Evolutionary conservation across 2,329 filamentous ascomycete genomes (phyloP).

Genomic region (Trichoderma sp.): DNA sequence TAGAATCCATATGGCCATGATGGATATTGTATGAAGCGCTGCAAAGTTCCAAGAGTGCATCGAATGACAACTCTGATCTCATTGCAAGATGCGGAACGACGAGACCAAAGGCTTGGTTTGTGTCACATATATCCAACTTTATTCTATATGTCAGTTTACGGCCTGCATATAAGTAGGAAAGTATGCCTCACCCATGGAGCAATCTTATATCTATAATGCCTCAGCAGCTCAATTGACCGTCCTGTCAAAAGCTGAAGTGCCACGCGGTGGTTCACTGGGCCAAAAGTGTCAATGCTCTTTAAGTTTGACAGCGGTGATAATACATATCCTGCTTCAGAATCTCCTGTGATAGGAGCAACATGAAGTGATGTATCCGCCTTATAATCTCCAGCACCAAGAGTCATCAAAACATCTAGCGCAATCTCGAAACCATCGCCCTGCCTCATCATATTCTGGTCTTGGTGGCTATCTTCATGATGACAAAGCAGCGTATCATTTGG

Average conservation of each 20-base stretch:
- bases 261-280: not conserved
- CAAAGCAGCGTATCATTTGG: not conserved
- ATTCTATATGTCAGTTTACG: not conserved
- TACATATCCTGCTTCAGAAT: not conserved
- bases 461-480: not conserved
- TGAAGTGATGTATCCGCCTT: not conserved
- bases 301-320: not conserved
- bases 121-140: conserved; percentile 11
- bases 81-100: conserved; percentile 6
- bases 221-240: conserved; percentile 3
- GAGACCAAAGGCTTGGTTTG: not conserved
- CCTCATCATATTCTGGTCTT: not conserved
- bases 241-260: not conserved
- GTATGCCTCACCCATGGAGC: conserved; percentile 6
- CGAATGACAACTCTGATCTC: conserved; percentile 6
- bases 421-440: not conserved
- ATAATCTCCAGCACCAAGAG: not conserved
- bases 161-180: not conserved
- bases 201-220: conserved; percentile 17
- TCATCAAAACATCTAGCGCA: conserved; percentile 2
- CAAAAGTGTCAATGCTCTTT: not conserved
- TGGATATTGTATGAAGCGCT: not conserved
- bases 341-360: too few relatives aligned
- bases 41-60: conserved; percentile 3
- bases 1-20: too few relatives aligned